phyloP scores from a whole-genome alignment of 2,329 filamentous ascomycete species.

The Aspergillus felis region DNA sequence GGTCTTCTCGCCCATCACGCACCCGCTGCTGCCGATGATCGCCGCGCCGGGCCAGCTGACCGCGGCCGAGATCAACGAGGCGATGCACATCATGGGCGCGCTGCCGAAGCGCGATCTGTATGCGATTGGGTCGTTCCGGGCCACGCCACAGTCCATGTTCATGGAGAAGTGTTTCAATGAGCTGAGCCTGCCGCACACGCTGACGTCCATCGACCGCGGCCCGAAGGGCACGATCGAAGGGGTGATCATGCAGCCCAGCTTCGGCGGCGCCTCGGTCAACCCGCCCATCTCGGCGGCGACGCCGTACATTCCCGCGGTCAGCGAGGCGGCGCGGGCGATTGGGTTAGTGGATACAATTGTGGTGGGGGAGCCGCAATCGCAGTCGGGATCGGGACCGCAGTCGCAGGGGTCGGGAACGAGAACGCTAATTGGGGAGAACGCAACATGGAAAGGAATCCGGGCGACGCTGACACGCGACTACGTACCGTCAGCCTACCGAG shows the following conservation, averaged over 20 bases:
- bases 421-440: constrained; percentile 71
- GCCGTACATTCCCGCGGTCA: constrained; percentile 61
- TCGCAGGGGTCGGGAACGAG: background rate
- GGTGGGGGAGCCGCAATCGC: constrained; percentile 41
- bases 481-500: constrained; percentile 75
- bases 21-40: constrained; percentile 76
- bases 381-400: too few species aligned
- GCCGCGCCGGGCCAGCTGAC: constrained; percentile 83
- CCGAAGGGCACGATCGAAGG: constrained; percentile 65
- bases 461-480: constrained; percentile 77
- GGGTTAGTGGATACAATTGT: constrained; percentile 80
- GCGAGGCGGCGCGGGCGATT: constrained; percentile 72
- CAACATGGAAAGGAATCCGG: constrained; percentile 79
- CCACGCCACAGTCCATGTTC: constrained; percentile 76
- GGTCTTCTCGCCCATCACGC: constrained; percentile 83
- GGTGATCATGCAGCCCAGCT: constrained; percentile 68
- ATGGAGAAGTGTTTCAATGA: constrained; percentile 82
- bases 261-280: constrained; percentile 78
- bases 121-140: constrained; percentile 68
- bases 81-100: constrained; percentile 73
- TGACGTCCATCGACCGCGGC: constrained; percentile 69
- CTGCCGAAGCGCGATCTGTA: constrained; percentile 76
- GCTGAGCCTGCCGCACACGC: constrained; percentile 79
- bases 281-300: constrained; percentile 61
- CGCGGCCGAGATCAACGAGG: constrained; percentile 78